phyloP scores from a whole-genome alignment of 2,329 filamentous ascomycete genomes.

The Neocucurbitaria cava region DNA sequence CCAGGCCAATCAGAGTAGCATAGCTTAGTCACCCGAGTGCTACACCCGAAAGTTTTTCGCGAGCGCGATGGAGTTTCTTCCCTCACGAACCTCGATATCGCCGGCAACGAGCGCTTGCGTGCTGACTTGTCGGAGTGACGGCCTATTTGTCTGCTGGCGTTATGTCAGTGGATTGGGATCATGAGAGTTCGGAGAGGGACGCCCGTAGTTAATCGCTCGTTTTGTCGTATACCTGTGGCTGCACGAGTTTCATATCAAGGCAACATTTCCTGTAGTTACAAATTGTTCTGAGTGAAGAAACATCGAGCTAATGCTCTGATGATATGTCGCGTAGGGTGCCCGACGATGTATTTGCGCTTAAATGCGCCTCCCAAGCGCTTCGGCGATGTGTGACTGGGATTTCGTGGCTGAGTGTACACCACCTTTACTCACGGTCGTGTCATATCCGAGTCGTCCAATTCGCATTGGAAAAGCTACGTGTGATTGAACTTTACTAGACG shows the following conservation, averaged over 20 bases:
- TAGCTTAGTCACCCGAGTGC: slow-evolving; percentile 37
- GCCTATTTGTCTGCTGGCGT: slow-evolving; percentile 47
- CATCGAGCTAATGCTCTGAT: not conserved
- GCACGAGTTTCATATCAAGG: slow-evolving; percentile 63
- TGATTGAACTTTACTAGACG: not conserved
- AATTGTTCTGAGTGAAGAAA: not conserved
- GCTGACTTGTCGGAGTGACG: slow-evolving; percentile 47
- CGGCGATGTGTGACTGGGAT: not conserved
- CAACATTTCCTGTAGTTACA: slow-evolving; percentile 44
- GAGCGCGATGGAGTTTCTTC: slow-evolving; percentile 17
- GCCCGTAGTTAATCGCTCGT: slow-evolving; percentile 63
- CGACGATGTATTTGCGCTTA: not conserved
- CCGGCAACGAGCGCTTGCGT: slow-evolving; percentile 43
- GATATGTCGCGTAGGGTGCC: not conserved
- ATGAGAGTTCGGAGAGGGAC: slow-evolving; percentile 55
- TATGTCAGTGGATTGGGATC: slow-evolving; percentile 47
- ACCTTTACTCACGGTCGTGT: not conserved
- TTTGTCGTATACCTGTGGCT: slow-evolving; percentile 48
- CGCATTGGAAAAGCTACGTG: not conserved
- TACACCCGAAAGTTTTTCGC: slow-evolving; percentile 44
- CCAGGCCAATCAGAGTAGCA: slow-evolving; percentile 36
- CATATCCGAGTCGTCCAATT: not conserved
- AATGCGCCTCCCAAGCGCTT: not conserved
- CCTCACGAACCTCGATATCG: slow-evolving; percentile 51
- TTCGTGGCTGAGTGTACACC: not conserved